Base-by-base conservation (phyloP, 805 yeast species). In the Candida nemodendra region DNA sequence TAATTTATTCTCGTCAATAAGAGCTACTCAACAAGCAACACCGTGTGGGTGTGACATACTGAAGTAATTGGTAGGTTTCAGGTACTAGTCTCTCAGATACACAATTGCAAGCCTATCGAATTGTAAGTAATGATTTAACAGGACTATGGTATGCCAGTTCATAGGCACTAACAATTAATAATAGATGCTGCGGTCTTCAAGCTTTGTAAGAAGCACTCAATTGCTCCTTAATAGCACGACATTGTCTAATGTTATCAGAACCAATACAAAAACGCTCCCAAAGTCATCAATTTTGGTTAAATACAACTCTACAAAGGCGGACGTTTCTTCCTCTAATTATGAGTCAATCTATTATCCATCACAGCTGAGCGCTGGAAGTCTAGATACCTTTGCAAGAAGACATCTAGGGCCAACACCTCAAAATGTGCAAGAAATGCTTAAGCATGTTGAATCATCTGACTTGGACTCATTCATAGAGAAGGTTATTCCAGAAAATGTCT, bases 301-400 rank as follows among this genome's bases (percentile, higher is more conserved):
- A 32, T 30, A 21, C 16, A 52, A 42, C 28, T 45, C 51, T 15
- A 35, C 50, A 3, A 64, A 61, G 30, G 78, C 81, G 17, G 72
- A 78, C 48, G 70, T 83, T 9, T 74, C 83, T 12, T 72, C 81
- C n/a, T 61, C 62, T 2, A 66, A 71, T 46, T 82, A 78, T 53
- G 56, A 57, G 2, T 48, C 61, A 22, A 63, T 81, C 6, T 78
- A 72, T 50, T 63, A 68, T 41, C 73, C 79, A 7, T 56, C 67
- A 17, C 31, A 47, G 15, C 32, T 41, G 6, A 45, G 44, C n/a
- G 39, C 50, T 29, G 34, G 49, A 14, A 51, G 42, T 34, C 69
- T 86, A 40, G 99, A 93, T 58, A 81, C 93, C 2, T 93, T 91
- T 62, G 76, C 84, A 34, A 78, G 95, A 56, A 85, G 98, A 54